Base-by-base conservation (phyloP, 768 basidiomycete genomes). In the Coprinopsis marcescibilis region DNA sequence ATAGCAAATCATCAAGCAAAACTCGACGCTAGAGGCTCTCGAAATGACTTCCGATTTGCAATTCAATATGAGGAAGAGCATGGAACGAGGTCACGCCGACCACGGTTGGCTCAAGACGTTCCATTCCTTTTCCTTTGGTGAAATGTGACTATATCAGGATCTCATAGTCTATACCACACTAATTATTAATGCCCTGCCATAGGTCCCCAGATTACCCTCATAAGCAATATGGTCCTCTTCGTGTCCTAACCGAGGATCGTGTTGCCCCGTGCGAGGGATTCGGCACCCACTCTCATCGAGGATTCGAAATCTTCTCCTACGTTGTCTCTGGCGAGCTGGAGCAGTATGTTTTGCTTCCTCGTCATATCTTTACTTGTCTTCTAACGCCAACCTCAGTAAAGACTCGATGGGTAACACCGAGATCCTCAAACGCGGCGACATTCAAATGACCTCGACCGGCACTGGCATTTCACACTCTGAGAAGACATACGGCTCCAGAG, bases 191-290 rank as follows among this genome's bases (percentile, higher is more conserved):
- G 4, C 8, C 27, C 24, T 36, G 11, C 12, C 21, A 12, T 26
- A 81, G 76, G 56, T 95, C 91, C 60, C 71, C 78, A 32, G 82
- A 85, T 37, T 52, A 59, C 6, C 44, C 66, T 1, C 81, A 81
- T 52, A 70, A 79, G 36, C 65, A 69, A 1, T 94, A 80, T 53
- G 89, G 93, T 1, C 56, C 78, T 13, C 76, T 97, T 1, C 79
- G 93, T 7, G 89, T 97, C 27, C 83, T 97, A 63, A 96, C 96
- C 66, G 93, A 96, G 64, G 90, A 92, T 56, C 82, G 89, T n/a
- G 87, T 94, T 32, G 75, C 73, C 3, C 67, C 85, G 4, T 57
- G 65, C 14, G 83, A 79, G 14, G 95, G 95, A 0, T 97, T 97
- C 53, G 91, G 89, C 2, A 85, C 82, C 0, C 89, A 93, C 64